A percentile compares a stretch with the other conserved stretches of the same genome.
These are phyloP conservation scores for Multifurca ochricompacta DNA, from an alignment of 768 basidiomycete species.

Conservation along the genomic window DNA sequence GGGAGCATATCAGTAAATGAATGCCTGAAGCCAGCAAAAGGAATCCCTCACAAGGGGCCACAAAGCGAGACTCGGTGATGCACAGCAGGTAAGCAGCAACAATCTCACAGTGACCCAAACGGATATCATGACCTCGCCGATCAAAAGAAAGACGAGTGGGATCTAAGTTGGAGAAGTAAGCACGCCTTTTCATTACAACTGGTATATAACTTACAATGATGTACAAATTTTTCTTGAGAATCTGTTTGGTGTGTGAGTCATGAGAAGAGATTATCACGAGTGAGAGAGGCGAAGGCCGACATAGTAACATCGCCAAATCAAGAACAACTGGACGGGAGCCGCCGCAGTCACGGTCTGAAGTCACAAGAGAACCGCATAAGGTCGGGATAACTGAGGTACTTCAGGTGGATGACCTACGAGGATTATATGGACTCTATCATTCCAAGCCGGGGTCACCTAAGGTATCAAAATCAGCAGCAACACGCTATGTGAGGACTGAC, in stretches of 20 bases:
- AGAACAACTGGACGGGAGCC: background rate
- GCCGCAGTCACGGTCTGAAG: background rate
- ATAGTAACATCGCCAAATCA: constrained; percentile 5
- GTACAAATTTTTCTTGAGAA: background rate
- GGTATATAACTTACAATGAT: background rate
- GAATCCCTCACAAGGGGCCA: background rate
- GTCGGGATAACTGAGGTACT: background rate
- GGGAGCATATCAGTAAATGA: background rate
- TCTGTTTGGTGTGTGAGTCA: background rate
- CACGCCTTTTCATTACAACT: too few species aligned
- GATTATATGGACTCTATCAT: background rate
- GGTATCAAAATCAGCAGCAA: background rate
- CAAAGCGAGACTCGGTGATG: too few species aligned
- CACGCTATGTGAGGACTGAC: background rate
- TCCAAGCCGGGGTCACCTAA: background rate
- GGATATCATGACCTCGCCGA: background rate
- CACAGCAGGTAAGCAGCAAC: background rate
- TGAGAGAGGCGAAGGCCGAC: background rate
- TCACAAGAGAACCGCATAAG: background rate
- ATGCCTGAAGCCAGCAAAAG: background rate
- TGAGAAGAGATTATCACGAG: background rate
- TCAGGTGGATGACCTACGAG: background rate
- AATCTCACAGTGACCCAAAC: background rate
- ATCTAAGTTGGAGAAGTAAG: background rate
- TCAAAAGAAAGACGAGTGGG: background rate